Evolutionary conservation across 2,329 filamentous ascomycete genomes (phyloP).

Genomic region (Tolypocladium cylindrosporum): DNA sequence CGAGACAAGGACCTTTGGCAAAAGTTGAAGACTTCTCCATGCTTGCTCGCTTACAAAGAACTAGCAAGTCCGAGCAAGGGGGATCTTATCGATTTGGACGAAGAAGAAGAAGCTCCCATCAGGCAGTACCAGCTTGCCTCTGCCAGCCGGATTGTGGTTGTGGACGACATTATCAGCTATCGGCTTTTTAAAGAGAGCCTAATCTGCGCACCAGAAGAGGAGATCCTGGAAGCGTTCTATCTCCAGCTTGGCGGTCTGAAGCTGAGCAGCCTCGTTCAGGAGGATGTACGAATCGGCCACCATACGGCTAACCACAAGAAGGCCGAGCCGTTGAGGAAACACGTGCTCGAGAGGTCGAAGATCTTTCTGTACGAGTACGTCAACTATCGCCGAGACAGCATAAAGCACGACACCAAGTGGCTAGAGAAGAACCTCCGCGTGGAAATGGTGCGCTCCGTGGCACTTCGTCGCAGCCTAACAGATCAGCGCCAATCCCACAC

Average conservation of each 20-base stretch:
- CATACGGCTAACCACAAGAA: conserved; percentile 55
- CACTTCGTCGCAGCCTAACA: conserved; percentile 65
- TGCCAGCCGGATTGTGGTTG: conserved; percentile 62
- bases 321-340: conserved; percentile 62
- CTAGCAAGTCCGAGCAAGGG: conserved; percentile 37
- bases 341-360: conserved; percentile 79
- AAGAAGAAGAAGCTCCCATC: conserved; percentile 54
- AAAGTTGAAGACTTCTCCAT: conserved; percentile 64
- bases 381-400: conserved; percentile 62
- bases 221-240: conserved; percentile 78
- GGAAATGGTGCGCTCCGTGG: conserved; percentile 66
- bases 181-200: conserved; percentile 78
- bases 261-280: conserved; percentile 68
- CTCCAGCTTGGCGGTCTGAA: conserved; percentile 65
- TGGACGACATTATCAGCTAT: conserved; percentile 85
- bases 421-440: conserved; percentile 77
- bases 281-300: conserved; percentile 63
- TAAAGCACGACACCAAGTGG: conserved; percentile 85
- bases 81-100: conserved; percentile 41
- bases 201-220: conserved; percentile 83
- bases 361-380: conserved; percentile 75
- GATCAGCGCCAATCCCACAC: conserved; percentile 59
- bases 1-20: conserved; percentile 69
- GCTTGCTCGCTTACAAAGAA: conserved; percentile 78
- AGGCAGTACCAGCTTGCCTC: conserved; percentile 70